A percentile compares a stretch with the other conserved stretches of the same genome.
Conservation (phyloP, 768 basidiomycete genomes). For the Suillus placidus region DNA sequence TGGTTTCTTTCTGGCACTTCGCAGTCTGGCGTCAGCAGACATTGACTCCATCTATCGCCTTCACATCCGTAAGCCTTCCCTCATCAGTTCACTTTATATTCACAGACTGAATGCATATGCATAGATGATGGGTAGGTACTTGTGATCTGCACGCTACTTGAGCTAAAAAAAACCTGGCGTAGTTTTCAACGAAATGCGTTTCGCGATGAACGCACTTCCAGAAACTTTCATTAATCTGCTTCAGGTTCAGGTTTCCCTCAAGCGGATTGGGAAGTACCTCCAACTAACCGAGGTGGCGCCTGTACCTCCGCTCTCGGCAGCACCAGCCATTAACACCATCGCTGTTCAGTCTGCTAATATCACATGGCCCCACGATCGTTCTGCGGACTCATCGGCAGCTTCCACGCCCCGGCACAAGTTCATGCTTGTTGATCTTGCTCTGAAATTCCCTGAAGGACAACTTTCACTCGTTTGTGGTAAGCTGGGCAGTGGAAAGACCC, state of each 20-base stretch:
- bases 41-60: slow-evolving; percentile 84
- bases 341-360: slow-evolving; percentile 83
- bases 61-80: slow-evolving; percentile 57
- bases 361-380: slow-evolving; percentile 88
- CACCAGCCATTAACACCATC: slow-evolving; percentile 53
- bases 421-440: slow-evolving; percentile 72
- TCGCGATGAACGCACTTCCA: slow-evolving; percentile 83
- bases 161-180: slow-evolving; percentile 6
- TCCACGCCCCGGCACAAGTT: slow-evolving; percentile 82
- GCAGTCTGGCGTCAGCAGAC: slow-evolving; percentile 68
- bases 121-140: slow-evolving; percentile 45
- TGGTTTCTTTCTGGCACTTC: slow-evolving; percentile 71
- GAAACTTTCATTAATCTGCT: slow-evolving; percentile 91
- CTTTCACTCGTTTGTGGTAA: slow-evolving; percentile 88
- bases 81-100: not conserved
- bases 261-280: slow-evolving; percentile 91
- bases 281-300: slow-evolving; percentile 68
- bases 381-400: slow-evolving; percentile 53
- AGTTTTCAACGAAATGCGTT: slow-evolving; percentile 90
- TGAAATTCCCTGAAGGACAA: slow-evolving; percentile 79
- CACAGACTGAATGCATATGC: slow-evolving; percentile 1
- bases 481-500: slow-evolving; percentile 86
- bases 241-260: slow-evolving; percentile 83
- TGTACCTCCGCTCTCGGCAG: slow-evolving; percentile 58
- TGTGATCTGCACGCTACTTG: not conserved